Conservation (phyloP, 1,284 basidiomycete genomes). For the Wolfiporia cocos region DNA sequence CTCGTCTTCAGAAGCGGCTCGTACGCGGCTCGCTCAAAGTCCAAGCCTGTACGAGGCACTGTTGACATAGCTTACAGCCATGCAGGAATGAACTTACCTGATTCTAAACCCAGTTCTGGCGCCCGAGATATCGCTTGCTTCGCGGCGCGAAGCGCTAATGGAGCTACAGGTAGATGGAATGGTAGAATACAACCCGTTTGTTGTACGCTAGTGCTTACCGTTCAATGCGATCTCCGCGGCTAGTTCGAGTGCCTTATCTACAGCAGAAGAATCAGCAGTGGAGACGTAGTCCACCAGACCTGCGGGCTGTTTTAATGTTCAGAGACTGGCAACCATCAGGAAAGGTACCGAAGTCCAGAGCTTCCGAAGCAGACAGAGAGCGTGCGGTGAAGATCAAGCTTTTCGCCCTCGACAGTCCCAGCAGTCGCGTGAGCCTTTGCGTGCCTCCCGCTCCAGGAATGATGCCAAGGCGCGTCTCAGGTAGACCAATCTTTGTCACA, state of each 20-base stretch:
- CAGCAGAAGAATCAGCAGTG: slow-evolving; percentile 46
- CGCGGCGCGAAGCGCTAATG: slow-evolving; percentile 83
- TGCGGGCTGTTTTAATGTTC: slow-evolving; percentile 21
- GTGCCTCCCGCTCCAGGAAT: slow-evolving; percentile 97
- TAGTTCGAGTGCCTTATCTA: slow-evolving; percentile 59
- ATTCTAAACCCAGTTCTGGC: slow-evolving; percentile 69
- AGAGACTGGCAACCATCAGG: not conserved
- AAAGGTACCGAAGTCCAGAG: slow-evolving; percentile 65
- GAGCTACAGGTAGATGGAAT: slow-evolving; percentile 48
- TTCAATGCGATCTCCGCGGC: slow-evolving; percentile 65
- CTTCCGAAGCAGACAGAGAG: slow-evolving; percentile 60
- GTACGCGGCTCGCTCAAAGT: slow-evolving; percentile 86
- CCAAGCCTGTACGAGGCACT: slow-evolving; percentile 68
- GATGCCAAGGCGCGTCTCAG: slow-evolving; percentile 84
- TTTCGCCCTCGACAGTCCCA: slow-evolving; percentile 83
- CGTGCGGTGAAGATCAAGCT: slow-evolving; percentile 82
- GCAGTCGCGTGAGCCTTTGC: slow-evolving; percentile 75
- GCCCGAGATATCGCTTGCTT: slow-evolving; percentile 86
- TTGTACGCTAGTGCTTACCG: slow-evolving; percentile 39
- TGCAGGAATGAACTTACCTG: slow-evolving; percentile 39
- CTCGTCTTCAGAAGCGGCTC: slow-evolving; percentile 74
- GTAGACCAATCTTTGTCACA: slow-evolving; percentile 77
- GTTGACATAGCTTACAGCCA: not conserved
- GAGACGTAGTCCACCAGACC: slow-evolving; percentile 82
- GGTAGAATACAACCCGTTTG: too few species aligned